A percentile compares a stretch with the other conserved stretches of the same genome.
phyloP scores from a whole-genome alignment of 2,329 filamentous ascomycete species.

The Phyllosticta paracitricarpa region DNA sequence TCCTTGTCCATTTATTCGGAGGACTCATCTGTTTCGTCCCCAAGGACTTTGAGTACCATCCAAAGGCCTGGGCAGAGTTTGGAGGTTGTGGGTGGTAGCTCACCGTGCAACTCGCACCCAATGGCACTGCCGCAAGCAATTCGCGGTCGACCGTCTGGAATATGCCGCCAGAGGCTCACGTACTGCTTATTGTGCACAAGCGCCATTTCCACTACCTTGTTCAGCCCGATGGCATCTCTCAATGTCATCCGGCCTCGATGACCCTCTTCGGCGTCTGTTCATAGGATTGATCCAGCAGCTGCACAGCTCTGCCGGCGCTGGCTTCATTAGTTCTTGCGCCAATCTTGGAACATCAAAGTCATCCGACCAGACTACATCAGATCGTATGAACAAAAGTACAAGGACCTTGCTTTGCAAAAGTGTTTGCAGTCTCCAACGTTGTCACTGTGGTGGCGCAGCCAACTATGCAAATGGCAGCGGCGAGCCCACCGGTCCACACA shows the following conservation, averaged over 20 bases:
- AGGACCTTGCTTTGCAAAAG: constrained; percentile 31
- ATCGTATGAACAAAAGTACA: background rate
- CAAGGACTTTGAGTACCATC: too few species aligned
- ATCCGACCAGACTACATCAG: background rate
- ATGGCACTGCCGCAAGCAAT: too few species aligned
- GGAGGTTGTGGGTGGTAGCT: too few species aligned
- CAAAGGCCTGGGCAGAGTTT: too few species aligned
- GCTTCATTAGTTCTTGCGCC: constrained; percentile 32
- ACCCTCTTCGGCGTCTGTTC: too few species aligned
- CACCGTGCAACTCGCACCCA: too few species aligned
- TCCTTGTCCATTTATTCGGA: too few species aligned
- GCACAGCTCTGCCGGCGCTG: constrained; percentile 31
- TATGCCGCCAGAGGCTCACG: too few species aligned
- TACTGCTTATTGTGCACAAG: constrained; percentile 20
- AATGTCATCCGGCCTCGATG: too few species aligned
- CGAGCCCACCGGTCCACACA: constrained; percentile 21
- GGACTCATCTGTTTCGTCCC: too few species aligned
- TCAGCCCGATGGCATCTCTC: too few species aligned
- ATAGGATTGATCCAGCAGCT: constrained; percentile 26
- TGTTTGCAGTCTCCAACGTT: constrained; percentile 29
- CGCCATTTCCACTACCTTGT: constrained; percentile 27
- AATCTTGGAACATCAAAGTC: constrained; percentile 12
- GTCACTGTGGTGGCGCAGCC: constrained; percentile 26
- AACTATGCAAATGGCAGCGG: constrained; percentile 30
- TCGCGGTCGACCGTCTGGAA: too few species aligned